Evolutionary conservation across 805 yeast genomes (phyloP).

Genomic region (Jamesozyma jinghongensis): DNA sequence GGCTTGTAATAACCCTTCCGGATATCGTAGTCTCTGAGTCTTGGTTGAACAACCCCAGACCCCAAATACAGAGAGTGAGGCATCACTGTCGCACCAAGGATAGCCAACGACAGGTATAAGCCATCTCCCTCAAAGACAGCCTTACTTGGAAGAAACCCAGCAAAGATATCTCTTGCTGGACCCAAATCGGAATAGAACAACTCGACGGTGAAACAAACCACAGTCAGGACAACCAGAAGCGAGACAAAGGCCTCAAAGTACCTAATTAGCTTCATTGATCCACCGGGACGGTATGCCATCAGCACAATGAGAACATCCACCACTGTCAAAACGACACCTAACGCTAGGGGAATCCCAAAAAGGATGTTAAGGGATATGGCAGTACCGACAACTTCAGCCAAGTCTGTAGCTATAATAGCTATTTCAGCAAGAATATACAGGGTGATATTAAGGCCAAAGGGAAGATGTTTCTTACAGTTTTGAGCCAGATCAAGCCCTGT

Average conservation of each 20-base stretch:
- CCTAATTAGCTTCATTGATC: conserved; percentile 68
- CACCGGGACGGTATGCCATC: conserved; percentile 79
- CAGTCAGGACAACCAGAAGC: conserved; percentile 67
- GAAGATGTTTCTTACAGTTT: conserved; percentile 69
- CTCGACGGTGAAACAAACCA: conserved; percentile 75
- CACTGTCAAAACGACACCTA: conserved; percentile 79
- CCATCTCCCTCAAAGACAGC: conserved; percentile 51
- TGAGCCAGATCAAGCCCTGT: conserved; percentile 91
- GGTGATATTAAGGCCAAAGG: conserved; percentile 47
- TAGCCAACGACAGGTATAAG: conserved; percentile 70
- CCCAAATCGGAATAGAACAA: conserved; percentile 55
- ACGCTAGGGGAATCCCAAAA: conserved; percentile 65
- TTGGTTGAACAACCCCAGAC: conserved; percentile 78
- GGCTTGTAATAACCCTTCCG: conserved; percentile 51
- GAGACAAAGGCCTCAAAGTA: conserved; percentile 78
- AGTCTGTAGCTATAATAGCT: conserved; percentile 90
- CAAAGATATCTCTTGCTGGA: conserved; percentile 50
- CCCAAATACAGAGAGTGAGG: conserved; percentile 88
- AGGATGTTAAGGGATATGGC: conserved; percentile 86
- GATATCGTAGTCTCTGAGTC: conserved; percentile 70
- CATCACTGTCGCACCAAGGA: conserved; percentile 92
- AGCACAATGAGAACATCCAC: conserved; percentile 79
- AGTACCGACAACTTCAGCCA: conserved; percentile 97
- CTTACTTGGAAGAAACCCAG: conserved; percentile 55
- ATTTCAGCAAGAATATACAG: conserved; percentile 75